phyloP scores from a whole-genome alignment of 306 rosid genomes.

The Prunus mira region DNA sequence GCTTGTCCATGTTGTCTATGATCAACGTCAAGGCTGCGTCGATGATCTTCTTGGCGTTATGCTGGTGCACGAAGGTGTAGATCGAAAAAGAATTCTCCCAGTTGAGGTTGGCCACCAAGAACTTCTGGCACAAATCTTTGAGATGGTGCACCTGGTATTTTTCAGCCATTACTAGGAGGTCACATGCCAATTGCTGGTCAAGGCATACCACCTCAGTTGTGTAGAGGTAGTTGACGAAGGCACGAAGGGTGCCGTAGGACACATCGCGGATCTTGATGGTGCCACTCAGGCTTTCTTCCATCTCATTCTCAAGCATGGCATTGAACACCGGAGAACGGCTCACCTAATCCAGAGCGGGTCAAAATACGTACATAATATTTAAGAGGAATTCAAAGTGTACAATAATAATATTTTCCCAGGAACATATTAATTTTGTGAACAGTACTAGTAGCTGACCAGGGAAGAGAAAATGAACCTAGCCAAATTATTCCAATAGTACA shows the following conservation, averaged over 20 bases:
- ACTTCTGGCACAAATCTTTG: constrained; percentile 62
- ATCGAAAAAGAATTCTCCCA: constrained; percentile 54
- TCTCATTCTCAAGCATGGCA: constrained; percentile 82
- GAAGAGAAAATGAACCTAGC: too few species aligned
- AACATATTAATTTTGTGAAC: too few species aligned
- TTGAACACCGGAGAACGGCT: constrained; percentile 76
- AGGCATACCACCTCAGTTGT: constrained; percentile 67
- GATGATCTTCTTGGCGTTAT: constrained; percentile 48
- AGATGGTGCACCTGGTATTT: constrained; percentile 73
- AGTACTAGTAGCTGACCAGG: too few species aligned
- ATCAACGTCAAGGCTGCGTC: constrained; percentile 52
- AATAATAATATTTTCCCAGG: too few species aligned
- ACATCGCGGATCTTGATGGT: constrained; percentile 67
- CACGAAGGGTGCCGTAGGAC: constrained; percentile 52
- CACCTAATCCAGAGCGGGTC: constrained; percentile 24
- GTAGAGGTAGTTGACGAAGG: constrained; percentile 67
- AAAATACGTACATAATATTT: too few species aligned
- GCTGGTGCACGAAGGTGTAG: constrained; percentile 59
- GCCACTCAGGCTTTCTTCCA: constrained; percentile 75
- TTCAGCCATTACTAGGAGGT: constrained; percentile 49
- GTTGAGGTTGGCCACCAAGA: constrained; percentile 49
- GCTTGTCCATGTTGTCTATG: constrained; percentile 53
- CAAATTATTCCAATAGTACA: too few species aligned
- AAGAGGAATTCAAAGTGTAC: too few species aligned
- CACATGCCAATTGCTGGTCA: constrained; percentile 62